phyloP scores from a whole-genome alignment of 768 basidiomycete species.

The Rhizopogon rudus region DNA sequence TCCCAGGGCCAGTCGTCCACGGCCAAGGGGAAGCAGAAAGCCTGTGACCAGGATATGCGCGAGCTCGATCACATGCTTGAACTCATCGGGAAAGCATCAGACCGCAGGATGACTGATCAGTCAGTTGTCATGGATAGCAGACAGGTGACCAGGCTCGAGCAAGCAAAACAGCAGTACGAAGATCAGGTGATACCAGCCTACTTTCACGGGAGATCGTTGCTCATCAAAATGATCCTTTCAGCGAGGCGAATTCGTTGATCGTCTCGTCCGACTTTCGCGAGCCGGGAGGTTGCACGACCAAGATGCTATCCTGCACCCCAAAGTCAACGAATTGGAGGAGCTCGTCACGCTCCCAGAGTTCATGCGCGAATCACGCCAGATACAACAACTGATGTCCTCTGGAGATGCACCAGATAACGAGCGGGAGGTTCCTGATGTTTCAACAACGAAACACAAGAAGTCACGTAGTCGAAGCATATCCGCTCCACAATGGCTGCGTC shows the following conservation, averaged over 20 bases:
- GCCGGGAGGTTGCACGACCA: slow-evolving; percentile 75
- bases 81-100: slow-evolving; percentile 65
- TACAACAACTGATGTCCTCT: slow-evolving; percentile 1
- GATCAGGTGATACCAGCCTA: slow-evolving; percentile 47
- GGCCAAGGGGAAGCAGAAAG: slow-evolving; percentile 44
- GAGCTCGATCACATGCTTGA: slow-evolving; percentile 74
- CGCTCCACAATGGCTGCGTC: slow-evolving; percentile 55
- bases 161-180: slow-evolving; percentile 50
- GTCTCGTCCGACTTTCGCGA: slow-evolving; percentile 64
- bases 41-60: slow-evolving; percentile 33
- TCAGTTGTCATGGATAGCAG: slow-evolving; percentile 62
- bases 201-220: background rate
- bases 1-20: slow-evolving; percentile 12
- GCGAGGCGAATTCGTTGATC: slow-evolving; percentile 75
- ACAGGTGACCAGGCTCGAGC: slow-evolving; percentile 50
- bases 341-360: slow-evolving; percentile 54
- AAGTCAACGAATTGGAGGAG: slow-evolving; percentile 1
- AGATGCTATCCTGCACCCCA: slow-evolving; percentile 49
- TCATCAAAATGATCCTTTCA: slow-evolving; percentile 22
- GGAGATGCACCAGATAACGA: slow-evolving; percentile 7
- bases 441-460: slow-evolving; percentile 22
- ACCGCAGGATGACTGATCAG: slow-evolving; percentile 64
- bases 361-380: slow-evolving; percentile 50
- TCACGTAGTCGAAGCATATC: slow-evolving; percentile 48
- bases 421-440: slow-evolving; percentile 8